Evolutionary conservation across 345 rosid species (phyloP).

Genomic region (Triadica sebifera): DNA sequence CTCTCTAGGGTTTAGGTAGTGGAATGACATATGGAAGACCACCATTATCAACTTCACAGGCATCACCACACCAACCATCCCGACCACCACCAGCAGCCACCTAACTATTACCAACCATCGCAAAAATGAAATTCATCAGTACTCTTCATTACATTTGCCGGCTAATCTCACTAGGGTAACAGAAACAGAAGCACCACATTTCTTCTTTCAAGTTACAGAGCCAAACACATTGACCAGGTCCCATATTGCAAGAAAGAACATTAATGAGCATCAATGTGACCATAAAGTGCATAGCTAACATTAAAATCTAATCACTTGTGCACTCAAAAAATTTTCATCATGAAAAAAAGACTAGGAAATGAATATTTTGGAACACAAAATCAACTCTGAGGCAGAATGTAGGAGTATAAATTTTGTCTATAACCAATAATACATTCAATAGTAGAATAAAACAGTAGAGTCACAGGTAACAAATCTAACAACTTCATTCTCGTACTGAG

Average conservation of each 20-base stretch:
- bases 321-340: neutral
- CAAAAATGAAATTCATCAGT: conserved; percentile 63
- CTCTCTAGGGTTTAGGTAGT: too few relatives aligned
- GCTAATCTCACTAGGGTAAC: conserved; percentile 57
- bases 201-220: conserved; percentile 83
- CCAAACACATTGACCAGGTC: conserved; percentile 82
- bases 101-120: too few relatives aligned
- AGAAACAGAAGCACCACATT: conserved; percentile 68
- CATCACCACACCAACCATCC: too few relatives aligned
- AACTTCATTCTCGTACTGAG: neutral
- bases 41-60: too few relatives aligned
- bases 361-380: neutral
- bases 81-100: too few relatives aligned
- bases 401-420: neutral
- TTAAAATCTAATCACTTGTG: neutral
- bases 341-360: conserved; percentile 14
- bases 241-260: conserved; percentile 36
- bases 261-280: conserved; percentile 9
- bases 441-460: neutral
- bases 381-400: neutral
- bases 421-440: neutral
- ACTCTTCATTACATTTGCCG: conserved; percentile 40
- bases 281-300: neutral
- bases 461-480: neutral
- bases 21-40: too few relatives aligned